Percentiles rank a stretch among this genome's conserved stretches.
phyloP scores from a whole-genome alignment of 345 rosid genomes.

The Eucalyptus tenuipes region DNA sequence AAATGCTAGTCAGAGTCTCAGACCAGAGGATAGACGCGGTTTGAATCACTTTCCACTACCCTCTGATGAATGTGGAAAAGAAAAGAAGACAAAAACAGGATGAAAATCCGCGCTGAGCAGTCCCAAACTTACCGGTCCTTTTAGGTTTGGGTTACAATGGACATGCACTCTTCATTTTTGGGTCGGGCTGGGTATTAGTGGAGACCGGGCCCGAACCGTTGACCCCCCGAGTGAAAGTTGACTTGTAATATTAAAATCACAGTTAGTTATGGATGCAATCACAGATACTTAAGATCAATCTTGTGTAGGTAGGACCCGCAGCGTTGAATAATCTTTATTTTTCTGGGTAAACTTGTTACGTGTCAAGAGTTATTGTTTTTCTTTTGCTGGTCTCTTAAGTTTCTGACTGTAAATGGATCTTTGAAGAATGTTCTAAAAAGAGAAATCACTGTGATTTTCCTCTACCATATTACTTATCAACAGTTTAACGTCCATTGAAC shows the following conservation, averaged over 20 bases:
- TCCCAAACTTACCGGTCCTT: not conserved
- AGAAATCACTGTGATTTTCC: not conserved
- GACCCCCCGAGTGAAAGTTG: not conserved
- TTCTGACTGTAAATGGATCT: not conserved
- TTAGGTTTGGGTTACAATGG: not conserved
- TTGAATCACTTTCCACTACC: not conserved
- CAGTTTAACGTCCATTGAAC: not conserved
- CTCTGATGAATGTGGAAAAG: not conserved
- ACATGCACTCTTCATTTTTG: not conserved
- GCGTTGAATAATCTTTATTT: not conserved
- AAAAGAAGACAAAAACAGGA: not conserved
- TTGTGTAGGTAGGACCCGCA: not conserved
- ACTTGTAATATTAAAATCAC: not conserved
- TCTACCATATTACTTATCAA: not conserved
- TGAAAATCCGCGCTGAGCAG: not conserved
- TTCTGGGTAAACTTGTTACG: not conserved
- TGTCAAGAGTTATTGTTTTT: not conserved
- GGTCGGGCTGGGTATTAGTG: not conserved
- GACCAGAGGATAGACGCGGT: not conserved
- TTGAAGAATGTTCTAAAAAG: not conserved
- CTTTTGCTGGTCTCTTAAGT: not conserved
- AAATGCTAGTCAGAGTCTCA: not conserved
- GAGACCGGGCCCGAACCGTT: not conserved
- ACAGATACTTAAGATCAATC: not conserved
- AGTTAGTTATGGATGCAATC: not conserved